Percentiles rank a stretch among this genome's conserved stretches.
These are phyloP conservation scores for Xylariaceae sp. DNA, from an alignment of 2,329 filamentous ascomycete genomes.

Conservation along the genomic window DNA sequence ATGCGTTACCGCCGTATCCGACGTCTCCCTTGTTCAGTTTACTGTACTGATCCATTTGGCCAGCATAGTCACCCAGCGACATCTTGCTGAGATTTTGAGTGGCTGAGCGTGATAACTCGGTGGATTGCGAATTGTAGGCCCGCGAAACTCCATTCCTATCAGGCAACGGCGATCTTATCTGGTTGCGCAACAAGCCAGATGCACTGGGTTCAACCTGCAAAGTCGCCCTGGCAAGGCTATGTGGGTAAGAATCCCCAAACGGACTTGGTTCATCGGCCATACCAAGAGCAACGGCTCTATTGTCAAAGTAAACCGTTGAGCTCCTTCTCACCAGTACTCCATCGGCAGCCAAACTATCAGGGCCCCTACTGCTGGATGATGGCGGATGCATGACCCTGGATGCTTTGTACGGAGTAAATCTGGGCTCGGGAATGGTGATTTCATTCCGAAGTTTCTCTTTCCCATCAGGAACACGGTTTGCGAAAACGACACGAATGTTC, in stretches of 20 bases:
- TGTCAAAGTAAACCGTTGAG: conserved; percentile 42
- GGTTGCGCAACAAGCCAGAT: conserved; percentile 37
- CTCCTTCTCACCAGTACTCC: conserved; percentile 55
- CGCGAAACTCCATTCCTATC: conserved; percentile 20
- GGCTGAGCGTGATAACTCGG: conserved; percentile 28
- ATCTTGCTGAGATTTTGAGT: conserved; percentile 34
- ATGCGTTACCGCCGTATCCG: conserved; percentile 56
- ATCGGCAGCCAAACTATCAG: conserved; percentile 51
- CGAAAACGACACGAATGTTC: conserved; percentile 88
- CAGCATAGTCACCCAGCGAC: conserved; percentile 20
- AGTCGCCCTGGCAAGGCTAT: conserved; percentile 32
- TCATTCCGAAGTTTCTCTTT: conserved; percentile 91
- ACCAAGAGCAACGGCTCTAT: conserved; percentile 33
- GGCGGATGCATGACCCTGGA: conserved; percentile 46
- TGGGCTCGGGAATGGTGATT: conserved; percentile 80
- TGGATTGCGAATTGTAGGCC: neutral
- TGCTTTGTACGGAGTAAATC: conserved; percentile 79
- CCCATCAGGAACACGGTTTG: conserved; percentile 90
- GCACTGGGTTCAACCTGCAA: conserved; percentile 47
- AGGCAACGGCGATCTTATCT: conserved; percentile 32
- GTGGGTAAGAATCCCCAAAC: conserved; percentile 23
- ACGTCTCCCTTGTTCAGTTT: conserved; percentile 64
- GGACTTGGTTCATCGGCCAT: conserved; percentile 30
- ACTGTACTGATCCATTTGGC: conserved; percentile 46
- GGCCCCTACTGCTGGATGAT: conserved; percentile 34